Conservation (phyloP, 2,329 filamentous ascomycete species). For the Talaromyces amestolkiae region DNA sequence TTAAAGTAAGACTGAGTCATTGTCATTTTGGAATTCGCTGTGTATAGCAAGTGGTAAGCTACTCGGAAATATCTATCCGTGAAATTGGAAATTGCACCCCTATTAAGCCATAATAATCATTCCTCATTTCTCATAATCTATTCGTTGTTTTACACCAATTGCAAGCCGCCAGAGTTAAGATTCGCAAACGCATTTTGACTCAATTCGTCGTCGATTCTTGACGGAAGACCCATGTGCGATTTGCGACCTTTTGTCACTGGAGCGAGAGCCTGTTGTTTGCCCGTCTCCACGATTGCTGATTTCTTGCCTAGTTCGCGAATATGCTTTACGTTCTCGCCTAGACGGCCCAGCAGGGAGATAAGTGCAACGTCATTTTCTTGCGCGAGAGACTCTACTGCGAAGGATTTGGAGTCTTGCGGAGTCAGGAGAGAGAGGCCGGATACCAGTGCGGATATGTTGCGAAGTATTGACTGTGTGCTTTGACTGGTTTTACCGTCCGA, state of each 20-base stretch:
- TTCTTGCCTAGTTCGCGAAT: conserved; percentile 75
- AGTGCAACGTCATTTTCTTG: conserved; percentile 83
- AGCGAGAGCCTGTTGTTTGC: conserved; percentile 26
- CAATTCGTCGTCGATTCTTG: conserved; percentile 32
- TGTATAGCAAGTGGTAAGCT: no score
- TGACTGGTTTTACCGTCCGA: conserved; percentile 55
- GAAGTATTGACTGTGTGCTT: conserved; percentile 65
- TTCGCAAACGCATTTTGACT: conserved; percentile 13
- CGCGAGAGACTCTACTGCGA: conserved; percentile 68
- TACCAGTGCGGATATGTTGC: conserved; percentile 82
- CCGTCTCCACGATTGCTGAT: conserved; percentile 58
- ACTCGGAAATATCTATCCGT: no score
- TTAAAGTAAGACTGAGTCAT: no score
- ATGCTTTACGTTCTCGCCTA: conserved; percentile 70
- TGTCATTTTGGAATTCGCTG: no score
- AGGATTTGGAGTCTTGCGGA: conserved; percentile 64
- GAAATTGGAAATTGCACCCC: not conserved
- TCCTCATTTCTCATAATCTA: conserved; percentile 9
- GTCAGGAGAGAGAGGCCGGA: conserved; percentile 78
- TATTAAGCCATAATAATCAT: not conserved
- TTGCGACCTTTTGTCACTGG: conserved; percentile 23
- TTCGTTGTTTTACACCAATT: conserved; percentile 11
- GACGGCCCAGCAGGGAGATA: conserved; percentile 69
- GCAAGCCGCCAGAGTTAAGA: not conserved
- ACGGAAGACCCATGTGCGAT: conserved; percentile 21